Evolutionary conservation across 163 green algal genomes (phyloP), one percentile per base, ranked within the genome.

Genomic region (Chlamydomonas reinhardtii): DNA sequence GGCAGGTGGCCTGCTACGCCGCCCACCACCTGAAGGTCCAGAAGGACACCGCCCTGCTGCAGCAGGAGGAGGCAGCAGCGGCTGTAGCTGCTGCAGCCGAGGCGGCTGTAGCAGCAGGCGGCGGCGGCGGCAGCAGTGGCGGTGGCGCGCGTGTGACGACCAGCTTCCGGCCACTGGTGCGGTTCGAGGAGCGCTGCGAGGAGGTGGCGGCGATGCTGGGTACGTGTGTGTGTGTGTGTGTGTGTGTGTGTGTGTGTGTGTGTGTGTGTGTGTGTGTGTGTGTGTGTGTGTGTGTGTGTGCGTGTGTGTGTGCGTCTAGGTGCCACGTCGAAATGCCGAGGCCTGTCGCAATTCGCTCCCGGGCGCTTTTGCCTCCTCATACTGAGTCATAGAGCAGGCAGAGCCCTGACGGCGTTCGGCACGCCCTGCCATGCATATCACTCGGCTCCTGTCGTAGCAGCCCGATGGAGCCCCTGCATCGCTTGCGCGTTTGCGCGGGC

Each of bases 191-290:
- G 59, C 91, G 95, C 27, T 61, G 80, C 2, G 89, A 86, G 27
- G 95, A 98, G 84, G 88, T 98, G 70, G 86, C 90, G 19, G 94
- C 88, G 8, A 97, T 97, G 95, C 83, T 97, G 65, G 95, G 94
- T 92, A 32, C 25, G 81, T 88, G 48, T 17, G 48, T 14, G 48
- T 56, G 48, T 19, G 14, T 17, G 48, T 4, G 24, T 1, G 31
- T 25, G 31, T 35, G 68, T 27, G 68, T 39, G 29, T 27, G 68
- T 48, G 66, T 34, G 59, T 25, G 24, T 65, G 59, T 65, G 59
- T 25, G 11, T 65, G 20, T n/a, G n/a, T n/a, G n/a, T n/a, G n/a
- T n/a, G n/a, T n/a, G n/a, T n/a, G n/a, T n/a, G n/a, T n/a, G n/a
- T n/a, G n/a, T n/a, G n/a, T n/a, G n/a, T n/a, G n/a, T n/a, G n/a